phyloP scores from a whole-genome alignment of 2,329 filamentous ascomycete species.

The Aspergillus caelatus region DNA sequence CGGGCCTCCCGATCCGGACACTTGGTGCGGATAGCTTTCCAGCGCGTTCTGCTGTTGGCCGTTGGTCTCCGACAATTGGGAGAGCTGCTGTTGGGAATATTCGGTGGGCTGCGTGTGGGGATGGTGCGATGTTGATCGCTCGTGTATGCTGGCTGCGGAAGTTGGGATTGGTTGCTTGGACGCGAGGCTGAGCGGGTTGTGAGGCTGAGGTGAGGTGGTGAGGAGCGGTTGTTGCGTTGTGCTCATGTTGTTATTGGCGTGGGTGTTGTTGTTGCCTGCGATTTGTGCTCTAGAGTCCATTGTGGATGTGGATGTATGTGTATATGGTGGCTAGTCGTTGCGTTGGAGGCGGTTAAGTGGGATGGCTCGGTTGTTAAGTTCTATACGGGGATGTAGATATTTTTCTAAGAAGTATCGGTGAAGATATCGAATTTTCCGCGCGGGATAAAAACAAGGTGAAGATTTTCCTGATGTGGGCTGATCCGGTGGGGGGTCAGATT shows the following conservation, averaged over 20 bases:
- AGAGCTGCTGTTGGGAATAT: neutral
- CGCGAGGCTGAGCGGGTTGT: conserved; percentile 11
- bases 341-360: neutral
- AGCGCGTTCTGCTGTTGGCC: conserved; percentile 15
- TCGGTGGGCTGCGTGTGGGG: conserved; percentile 3
- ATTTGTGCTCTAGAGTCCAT: conserved; percentile 4
- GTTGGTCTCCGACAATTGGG: conserved; percentile 5
- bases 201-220: conserved; percentile 4
- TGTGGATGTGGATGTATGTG: neutral
- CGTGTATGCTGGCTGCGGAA: conserved; percentile 1
- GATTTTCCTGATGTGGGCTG: conserved; percentile 6
- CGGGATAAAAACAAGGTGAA: neutral
- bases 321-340: neutral
- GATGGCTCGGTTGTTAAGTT: neutral
- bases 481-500: conserved; percentile 3
- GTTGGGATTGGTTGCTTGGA: conserved; percentile 2
- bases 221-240: neutral
- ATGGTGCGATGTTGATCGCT: neutral
- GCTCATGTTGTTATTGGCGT: neutral
- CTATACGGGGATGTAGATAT: neutral
- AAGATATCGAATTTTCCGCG: neutral
- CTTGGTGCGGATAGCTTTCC: conserved; percentile 28
- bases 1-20: conserved; percentile 33
- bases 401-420: neutral
- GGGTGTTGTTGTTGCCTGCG: conserved; percentile 1